Percentiles rank a stretch among this genome's conserved stretches.
Evolutionary conservation across 345 rosid genomes (phyloP).

Genomic region (Salix viminalis): DNA sequence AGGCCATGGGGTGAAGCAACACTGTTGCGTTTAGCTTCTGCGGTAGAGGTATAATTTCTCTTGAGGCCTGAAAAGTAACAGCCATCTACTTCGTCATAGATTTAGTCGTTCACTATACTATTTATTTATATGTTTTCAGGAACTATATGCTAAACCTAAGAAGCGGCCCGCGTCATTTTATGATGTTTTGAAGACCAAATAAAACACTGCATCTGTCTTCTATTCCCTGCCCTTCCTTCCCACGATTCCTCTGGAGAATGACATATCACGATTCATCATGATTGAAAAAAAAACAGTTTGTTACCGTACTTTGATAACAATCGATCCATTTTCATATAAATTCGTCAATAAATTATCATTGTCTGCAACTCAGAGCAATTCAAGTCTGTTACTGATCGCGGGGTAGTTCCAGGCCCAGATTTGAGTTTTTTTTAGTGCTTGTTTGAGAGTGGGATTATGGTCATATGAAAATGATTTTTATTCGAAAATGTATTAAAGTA

Average conservation of each 20-base stretch:
- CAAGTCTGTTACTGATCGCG: too few species aligned
- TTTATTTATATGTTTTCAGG: conserved; percentile 36
- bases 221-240: too few species aligned
- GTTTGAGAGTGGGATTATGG: too few species aligned
- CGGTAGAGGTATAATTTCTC: conserved; percentile 49
- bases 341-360: neutral
- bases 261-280: neutral
- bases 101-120: neutral
- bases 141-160: conserved; percentile 43
- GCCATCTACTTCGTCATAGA: neutral
- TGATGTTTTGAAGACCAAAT: conserved; percentile 45
- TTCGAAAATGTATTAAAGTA: rapidly evolving
- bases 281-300: neutral
- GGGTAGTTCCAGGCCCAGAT: too few species aligned
- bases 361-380: too few species aligned
- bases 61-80: neutral
- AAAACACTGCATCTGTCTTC: neutral
- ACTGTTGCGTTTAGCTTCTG: conserved; percentile 58
- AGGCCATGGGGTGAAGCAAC: conserved; percentile 89
- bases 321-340: neutral
- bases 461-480: too few species aligned
- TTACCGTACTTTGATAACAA: neutral
- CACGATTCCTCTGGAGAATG: neutral
- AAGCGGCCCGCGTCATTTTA: conserved; percentile 60
- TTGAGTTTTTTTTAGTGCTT: neutral